phyloP scores from a whole-genome alignment of 768 basidiomycete genomes.

The Calocybe cyanea region DNA sequence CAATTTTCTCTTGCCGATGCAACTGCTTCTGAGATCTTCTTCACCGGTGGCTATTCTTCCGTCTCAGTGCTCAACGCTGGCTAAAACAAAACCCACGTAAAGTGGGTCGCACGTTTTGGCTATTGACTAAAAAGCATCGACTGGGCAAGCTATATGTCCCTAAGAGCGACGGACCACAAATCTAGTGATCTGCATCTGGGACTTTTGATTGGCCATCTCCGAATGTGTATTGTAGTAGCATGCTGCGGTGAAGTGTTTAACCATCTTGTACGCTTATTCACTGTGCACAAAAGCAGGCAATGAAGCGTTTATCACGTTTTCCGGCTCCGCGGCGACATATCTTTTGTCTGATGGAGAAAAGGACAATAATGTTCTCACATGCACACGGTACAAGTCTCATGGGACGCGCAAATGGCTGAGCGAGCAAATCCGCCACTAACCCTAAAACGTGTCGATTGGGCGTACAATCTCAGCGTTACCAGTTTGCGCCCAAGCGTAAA shows the following conservation, averaged over 20 bases:
- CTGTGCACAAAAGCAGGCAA: not conserved
- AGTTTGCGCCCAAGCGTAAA: not conserved
- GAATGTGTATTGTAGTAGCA: not conserved
- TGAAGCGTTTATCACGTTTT: not conserved
- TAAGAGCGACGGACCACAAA: not conserved
- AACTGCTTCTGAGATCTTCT: not conserved
- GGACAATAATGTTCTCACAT: not conserved
- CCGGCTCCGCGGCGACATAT: constrained; percentile 1
- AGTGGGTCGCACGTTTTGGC: no score
- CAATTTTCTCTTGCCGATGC: not conserved
- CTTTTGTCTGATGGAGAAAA: not conserved
- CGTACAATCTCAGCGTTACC: not conserved
- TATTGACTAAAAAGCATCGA: not conserved
- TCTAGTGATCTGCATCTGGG: not conserved
- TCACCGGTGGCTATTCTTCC: not conserved
- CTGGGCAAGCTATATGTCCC: not conserved
- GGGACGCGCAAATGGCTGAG: not conserved
- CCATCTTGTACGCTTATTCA: not conserved
- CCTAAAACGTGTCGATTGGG: not conserved
- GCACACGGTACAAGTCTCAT: constrained; percentile 3
- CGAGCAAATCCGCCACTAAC: not conserved
- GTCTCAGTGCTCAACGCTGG: not conserved
- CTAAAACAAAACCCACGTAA: not conserved
- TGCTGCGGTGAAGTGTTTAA: not conserved
- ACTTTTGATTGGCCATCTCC: not conserved